Evolutionary conservation across 1,139 yeast genomes (phyloP).

Genomic region (Scheffersomyces titani): DNA sequence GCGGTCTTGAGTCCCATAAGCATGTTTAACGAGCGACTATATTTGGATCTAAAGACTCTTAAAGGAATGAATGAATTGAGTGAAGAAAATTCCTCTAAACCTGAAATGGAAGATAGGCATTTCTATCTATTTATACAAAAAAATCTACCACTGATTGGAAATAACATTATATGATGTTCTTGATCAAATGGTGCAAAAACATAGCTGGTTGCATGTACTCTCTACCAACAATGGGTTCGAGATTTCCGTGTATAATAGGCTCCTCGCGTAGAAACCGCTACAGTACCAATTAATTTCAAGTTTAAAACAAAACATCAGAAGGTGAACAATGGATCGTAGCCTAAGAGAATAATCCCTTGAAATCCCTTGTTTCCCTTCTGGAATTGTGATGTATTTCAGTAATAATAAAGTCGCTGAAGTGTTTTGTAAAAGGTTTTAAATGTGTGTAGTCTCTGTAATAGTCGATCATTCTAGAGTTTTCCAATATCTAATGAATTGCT

Average conservation of each 20-base stretch:
- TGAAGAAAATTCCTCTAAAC: not conserved
- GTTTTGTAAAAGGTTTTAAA: not conserved
- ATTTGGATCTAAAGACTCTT: not conserved
- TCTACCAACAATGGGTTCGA: not conserved
- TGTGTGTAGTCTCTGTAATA: not conserved
- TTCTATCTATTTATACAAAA: not conserved
- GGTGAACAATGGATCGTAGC: not conserved
- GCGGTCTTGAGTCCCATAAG: not conserved
- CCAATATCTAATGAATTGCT: not conserved
- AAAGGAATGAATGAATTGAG: not conserved
- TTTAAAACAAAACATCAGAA: not conserved
- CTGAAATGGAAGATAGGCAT: not conserved
- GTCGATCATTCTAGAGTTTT: not conserved
- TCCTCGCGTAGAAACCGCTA: not conserved
- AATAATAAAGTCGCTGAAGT: not conserved
- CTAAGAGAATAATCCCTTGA: not conserved
- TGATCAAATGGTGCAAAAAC: not conserved
- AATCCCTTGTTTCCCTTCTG: not conserved
- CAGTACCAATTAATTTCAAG: not conserved
- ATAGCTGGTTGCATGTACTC: not conserved
- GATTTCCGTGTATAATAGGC: not conserved
- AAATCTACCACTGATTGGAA: not conserved
- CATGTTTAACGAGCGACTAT: not conserved
- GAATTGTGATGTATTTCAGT: not conserved
- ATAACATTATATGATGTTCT: not conserved